Conservation (phyloP, 768 basidiomycete species). For the Boletus coccyginus region DNA sequence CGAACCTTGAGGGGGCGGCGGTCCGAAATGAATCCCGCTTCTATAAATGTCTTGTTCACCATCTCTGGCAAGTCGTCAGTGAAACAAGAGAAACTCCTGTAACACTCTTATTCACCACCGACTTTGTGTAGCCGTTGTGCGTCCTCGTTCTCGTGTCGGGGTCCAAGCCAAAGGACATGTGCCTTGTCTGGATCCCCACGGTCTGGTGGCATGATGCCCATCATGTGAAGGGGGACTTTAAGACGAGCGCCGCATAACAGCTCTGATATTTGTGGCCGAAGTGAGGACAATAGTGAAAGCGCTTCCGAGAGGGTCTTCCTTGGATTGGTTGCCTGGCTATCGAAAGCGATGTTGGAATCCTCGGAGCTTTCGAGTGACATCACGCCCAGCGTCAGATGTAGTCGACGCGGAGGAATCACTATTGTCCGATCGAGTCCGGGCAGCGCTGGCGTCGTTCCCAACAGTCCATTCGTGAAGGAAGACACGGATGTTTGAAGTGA, state of each 20-base stretch:
- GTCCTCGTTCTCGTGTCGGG: constrained; percentile 34
- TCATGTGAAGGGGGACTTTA: constrained; percentile 41
- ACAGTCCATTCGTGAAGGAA: constrained; percentile 33
- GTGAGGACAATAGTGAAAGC: constrained; percentile 39
- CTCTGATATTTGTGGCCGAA: constrained; percentile 39
- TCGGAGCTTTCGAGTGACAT: constrained; percentile 50
- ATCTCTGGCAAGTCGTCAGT: constrained; percentile 34
- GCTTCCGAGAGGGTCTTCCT: constrained; percentile 38
- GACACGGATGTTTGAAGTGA: constrained; percentile 36
- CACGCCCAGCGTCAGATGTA: constrained; percentile 75
- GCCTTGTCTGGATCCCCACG: constrained; percentile 38
- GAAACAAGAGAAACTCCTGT: not conserved
- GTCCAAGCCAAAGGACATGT: constrained; percentile 58
- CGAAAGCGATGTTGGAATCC: not conserved
- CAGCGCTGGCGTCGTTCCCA: constrained; percentile 24
- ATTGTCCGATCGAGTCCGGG: constrained; percentile 61
- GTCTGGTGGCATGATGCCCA: constrained; percentile 51
- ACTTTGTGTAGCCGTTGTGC: constrained; percentile 31
- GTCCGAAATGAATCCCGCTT: constrained; percentile 44
- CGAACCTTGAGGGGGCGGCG: constrained; percentile 50
- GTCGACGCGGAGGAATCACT: constrained; percentile 50
- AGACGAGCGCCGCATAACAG: constrained; percentile 36
- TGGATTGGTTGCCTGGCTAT: not conserved
- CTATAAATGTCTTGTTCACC: constrained; percentile 38
- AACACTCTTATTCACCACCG: constrained; percentile 31